Evolutionary conservation across 129 eudicot species (phyloP).

Genomic region (Saussurea involucrata): DNA sequence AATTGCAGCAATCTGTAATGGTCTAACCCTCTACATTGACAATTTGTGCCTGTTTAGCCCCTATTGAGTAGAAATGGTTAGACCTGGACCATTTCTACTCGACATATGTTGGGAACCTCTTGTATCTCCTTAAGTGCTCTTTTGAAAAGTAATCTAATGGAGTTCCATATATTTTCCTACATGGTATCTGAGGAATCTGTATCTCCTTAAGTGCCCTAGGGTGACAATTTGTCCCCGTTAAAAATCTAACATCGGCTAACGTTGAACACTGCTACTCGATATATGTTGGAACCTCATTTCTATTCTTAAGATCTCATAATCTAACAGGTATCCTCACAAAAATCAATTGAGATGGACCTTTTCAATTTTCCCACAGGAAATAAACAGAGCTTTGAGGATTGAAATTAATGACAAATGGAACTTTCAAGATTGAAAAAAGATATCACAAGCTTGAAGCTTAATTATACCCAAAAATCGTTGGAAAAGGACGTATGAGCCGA

Average conservation of each 20-base stretch:
- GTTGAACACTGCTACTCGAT: neutral
- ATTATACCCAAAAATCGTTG: constrained; percentile 21
- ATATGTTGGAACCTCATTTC: no score
- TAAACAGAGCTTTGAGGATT: constrained; percentile 1
- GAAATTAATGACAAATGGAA: constrained; percentile 33
- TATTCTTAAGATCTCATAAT: no score
- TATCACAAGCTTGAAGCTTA: neutral
- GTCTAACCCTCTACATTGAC: neutral
- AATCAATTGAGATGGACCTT: constrained; percentile 23
- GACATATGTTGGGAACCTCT: neutral
- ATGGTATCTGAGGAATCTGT: neutral
- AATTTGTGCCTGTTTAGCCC: neutral
- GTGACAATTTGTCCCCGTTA: neutral
- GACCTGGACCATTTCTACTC: neutral
- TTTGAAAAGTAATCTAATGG: neutral
- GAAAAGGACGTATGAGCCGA: constrained; percentile 41
- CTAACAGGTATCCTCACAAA: constrained; percentile 5
- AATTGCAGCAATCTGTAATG: neutral
- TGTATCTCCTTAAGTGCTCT: neutral
- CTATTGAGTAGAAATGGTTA: neutral
- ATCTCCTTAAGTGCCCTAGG: no score
- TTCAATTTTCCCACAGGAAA: constrained; percentile 16
- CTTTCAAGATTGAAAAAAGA: constrained; percentile 17
- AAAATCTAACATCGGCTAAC: neutral
- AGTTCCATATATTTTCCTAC: neutral